Evolutionary conservation across 129 eudicot species (phyloP).

Genomic region (Flaveria robusta): DNA sequence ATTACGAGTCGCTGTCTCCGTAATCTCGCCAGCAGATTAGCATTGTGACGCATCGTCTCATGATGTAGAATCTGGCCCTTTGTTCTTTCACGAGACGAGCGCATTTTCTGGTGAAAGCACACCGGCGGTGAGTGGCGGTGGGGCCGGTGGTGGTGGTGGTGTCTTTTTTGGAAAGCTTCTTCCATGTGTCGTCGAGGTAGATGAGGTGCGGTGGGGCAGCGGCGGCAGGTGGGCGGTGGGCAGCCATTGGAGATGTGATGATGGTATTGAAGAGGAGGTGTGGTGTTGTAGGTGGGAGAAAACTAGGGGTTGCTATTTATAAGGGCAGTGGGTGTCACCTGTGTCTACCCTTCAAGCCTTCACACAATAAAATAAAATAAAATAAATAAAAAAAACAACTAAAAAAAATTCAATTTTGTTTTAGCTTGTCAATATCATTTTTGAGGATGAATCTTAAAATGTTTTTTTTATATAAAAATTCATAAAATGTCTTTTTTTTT

Average conservation of each 20-base stretch:
- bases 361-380: too few relatives aligned
- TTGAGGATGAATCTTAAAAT: too few relatives aligned
- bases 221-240: background rate
- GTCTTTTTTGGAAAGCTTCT: constrained; percentile 63
- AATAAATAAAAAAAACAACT: too few relatives aligned
- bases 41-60: constrained; percentile 81
- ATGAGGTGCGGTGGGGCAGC: constrained; percentile 32
- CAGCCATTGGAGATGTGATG: background rate
- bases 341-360: too few relatives aligned
- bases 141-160: constrained; percentile 20
- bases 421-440: too few relatives aligned
- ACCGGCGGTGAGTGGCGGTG: constrained; percentile 40
- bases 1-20: constrained; percentile 48
- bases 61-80: constrained; percentile 78
- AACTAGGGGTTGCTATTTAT: constrained; percentile 44
- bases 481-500: too few relatives aligned
- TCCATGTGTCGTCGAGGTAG: constrained; percentile 60
- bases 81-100: constrained; percentile 74
- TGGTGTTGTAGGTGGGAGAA: constrained; percentile 19
- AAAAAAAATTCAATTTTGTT: too few relatives aligned
- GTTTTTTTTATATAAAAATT: too few relatives aligned
- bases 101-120: constrained; percentile 69
- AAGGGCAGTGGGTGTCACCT: too few relatives aligned
- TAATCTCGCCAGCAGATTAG: constrained; percentile 79
- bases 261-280: background rate